These are phyloP conservation scores for Aspergillus uvarum DNA, from an alignment of 2,329 filamentous ascomycete species.

Conservation along the genomic window DNA sequence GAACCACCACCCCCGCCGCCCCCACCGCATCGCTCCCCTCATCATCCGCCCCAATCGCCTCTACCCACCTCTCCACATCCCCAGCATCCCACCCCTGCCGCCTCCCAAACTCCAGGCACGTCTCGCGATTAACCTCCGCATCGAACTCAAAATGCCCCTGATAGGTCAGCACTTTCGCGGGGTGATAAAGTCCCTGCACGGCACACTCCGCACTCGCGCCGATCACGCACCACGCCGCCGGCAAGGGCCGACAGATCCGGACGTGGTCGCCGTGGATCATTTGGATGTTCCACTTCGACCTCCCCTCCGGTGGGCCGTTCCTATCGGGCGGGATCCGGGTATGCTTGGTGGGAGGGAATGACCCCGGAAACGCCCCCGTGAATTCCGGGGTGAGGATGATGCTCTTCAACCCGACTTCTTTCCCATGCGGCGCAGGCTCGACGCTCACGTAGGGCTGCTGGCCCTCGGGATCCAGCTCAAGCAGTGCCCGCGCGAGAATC, in stretches of 20 bases:
- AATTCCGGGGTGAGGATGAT: conserved; percentile 24
- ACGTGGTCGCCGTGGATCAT: conserved; percentile 37
- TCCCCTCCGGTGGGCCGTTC: too few species aligned
- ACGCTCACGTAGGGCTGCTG: conserved; percentile 16
- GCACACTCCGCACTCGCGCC: conserved; percentile 22
- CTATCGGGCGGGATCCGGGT: too few species aligned
- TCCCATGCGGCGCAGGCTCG: conserved; percentile 21
- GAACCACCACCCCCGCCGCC: conserved; percentile 34
- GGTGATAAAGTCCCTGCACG: conserved; percentile 25
- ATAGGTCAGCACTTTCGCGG: conserved; percentile 23
- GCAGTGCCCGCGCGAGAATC: conserved; percentile 22
- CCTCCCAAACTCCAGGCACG: conserved; percentile 22
- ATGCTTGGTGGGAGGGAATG: conserved; percentile 7
- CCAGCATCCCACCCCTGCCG: conserved; percentile 22
- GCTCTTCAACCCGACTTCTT: conserved; percentile 32
- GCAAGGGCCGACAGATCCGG: conserved; percentile 6
- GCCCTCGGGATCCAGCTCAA: conserved; percentile 5
- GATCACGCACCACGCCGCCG: conserved; percentile 23
- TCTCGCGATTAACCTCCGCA: conserved; percentile 21
- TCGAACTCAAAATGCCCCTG: conserved; percentile 32
- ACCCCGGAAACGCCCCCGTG: conserved; percentile 4
- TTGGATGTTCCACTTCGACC: conserved; percentile 28
- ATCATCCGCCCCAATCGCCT: conserved; percentile 21
- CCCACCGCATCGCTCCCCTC: conserved; percentile 31
- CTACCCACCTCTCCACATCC: conserved; percentile 18